Evolutionary conservation across 2,329 filamentous ascomycete species (phyloP).

Genomic region (Tolypocladium nubicola): DNA sequence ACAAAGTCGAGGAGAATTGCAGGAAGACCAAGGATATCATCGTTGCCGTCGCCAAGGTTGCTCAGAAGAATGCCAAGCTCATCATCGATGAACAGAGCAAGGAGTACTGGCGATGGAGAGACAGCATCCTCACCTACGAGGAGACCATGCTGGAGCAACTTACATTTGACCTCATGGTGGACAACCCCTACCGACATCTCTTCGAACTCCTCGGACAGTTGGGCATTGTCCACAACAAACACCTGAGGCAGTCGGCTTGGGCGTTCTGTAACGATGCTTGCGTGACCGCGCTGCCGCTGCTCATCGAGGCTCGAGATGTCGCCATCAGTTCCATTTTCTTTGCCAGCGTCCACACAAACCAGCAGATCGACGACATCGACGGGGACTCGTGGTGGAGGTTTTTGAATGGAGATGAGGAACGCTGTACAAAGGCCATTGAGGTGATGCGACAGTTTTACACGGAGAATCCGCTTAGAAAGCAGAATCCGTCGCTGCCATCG

Average conservation of each 20-base stretch:
- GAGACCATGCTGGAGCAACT: constrained; percentile 84
- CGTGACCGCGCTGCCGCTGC: constrained; percentile 72
- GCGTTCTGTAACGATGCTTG: constrained; percentile 87
- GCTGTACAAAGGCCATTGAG: constrained; percentile 64
- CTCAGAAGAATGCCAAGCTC: constrained; percentile 85
- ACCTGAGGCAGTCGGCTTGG: constrained; percentile 78
- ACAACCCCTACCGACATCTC: constrained; percentile 77
- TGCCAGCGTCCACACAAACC: constrained; percentile 62
- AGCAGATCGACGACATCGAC: constrained; percentile 65
- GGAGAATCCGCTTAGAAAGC: constrained; percentile 52
- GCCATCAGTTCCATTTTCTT: constrained; percentile 83
- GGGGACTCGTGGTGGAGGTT: constrained; percentile 82
- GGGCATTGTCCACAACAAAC: constrained; percentile 66
- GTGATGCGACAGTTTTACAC: constrained; percentile 61
- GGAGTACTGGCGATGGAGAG: constrained; percentile 96
- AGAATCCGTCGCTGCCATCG: constrained; percentile 41
- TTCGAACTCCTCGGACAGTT: constrained; percentile 71
- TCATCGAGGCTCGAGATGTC: constrained; percentile 70
- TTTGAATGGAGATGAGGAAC: constrained; percentile 58
- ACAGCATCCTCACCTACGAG: constrained; percentile 86
- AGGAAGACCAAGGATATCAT: constrained; percentile 93
- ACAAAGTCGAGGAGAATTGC: constrained; percentile 95
- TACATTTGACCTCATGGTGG: constrained; percentile 87
- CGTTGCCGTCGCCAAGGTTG: constrained; percentile 84
- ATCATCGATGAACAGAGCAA: constrained; percentile 94